A percentile compares a stretch with the other conserved stretches of the same genome.
phyloP scores from a whole-genome alignment of 768 basidiomycete genomes.

The Epithele typhae region DNA sequence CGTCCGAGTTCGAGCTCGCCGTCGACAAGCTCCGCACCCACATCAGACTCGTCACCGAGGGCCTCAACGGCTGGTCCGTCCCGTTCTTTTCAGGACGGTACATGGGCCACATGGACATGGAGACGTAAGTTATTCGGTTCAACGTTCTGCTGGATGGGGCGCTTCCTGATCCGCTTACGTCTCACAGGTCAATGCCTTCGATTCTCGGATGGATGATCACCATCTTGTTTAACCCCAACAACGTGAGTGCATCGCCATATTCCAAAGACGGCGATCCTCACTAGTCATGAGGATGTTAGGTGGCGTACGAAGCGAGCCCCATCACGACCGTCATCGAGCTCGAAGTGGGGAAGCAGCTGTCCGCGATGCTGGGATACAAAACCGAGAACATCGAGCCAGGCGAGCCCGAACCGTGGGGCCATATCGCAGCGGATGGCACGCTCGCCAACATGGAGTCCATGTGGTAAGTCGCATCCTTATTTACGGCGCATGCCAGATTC shows the following conservation, averaged over 20 bases:
- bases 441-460: slow-evolving; percentile 46
- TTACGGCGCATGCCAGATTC: not conserved
- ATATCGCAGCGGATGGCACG: slow-evolving; percentile 40
- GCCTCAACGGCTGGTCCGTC: slow-evolving; percentile 29
- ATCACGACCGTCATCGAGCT: no score
- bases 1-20: no score
- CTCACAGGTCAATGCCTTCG: slow-evolving; percentile 15
- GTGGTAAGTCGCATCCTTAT: slow-evolving; percentile 29
- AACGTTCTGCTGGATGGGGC: no score
- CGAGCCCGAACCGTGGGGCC: slow-evolving; percentile 32
- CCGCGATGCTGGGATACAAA: no score
- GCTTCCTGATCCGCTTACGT: no score
- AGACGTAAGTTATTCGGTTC: slow-evolving; percentile 22
- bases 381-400: slow-evolving; percentile 33
- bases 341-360: no score
- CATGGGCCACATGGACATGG: slow-evolving; percentile 36
- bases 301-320: no score
- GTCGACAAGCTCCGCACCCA: slow-evolving; percentile 14
- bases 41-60: slow-evolving; percentile 11
- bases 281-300: no score
- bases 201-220: slow-evolving; percentile 23
- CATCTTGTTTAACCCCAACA: slow-evolving; percentile 38
- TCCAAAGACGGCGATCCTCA: slow-evolving; percentile 29
- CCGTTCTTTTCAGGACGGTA: slow-evolving; percentile 40
- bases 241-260: slow-evolving; percentile 22